Conservation (phyloP, 371 early-diverging fungal species). For the Mortierella sp. region DNA sequence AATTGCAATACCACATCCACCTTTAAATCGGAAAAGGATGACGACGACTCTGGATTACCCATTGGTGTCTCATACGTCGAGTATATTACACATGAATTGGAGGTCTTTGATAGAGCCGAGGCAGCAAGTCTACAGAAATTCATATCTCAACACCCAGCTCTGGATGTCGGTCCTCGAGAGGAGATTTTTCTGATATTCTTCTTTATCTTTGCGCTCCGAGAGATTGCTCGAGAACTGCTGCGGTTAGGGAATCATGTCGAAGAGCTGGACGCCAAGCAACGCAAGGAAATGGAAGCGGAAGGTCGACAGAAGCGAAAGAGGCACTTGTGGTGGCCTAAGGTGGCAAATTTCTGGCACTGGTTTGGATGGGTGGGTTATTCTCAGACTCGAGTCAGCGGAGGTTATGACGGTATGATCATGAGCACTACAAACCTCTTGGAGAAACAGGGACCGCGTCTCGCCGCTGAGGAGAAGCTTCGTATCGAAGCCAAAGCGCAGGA, state of each 20-base stretch:
- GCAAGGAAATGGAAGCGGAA: slow-evolving; percentile 36
- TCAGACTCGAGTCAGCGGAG: slow-evolving; percentile 48
- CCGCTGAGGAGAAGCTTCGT: no score
- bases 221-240: slow-evolving; percentile 68
- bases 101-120: slow-evolving; percentile 55
- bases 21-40: slow-evolving; percentile 32
- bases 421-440: slow-evolving; percentile 27
- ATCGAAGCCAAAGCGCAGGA: no score
- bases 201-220: slow-evolving; percentile 72
- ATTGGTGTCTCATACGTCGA: slow-evolving; percentile 63
- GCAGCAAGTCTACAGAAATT: slow-evolving; percentile 41
- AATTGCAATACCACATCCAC: slow-evolving; percentile 17
- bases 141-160: slow-evolving; percentile 46
- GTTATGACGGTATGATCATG: slow-evolving; percentile 25
- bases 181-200: slow-evolving; percentile 75
- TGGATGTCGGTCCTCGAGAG: slow-evolving; percentile 70
- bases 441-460: no score
- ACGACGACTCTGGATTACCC: slow-evolving; percentile 57
- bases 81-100: slow-evolving; percentile 62
- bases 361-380: slow-evolving; percentile 62
- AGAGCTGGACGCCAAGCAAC: slow-evolving; percentile 49
- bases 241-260: slow-evolving; percentile 60
- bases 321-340: slow-evolving; percentile 66
- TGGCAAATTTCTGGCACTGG: slow-evolving; percentile 66
- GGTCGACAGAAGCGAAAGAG: no score